These are phyloP conservation scores for Parathielavia hyrcaniae DNA, from an alignment of 495 filamentous ascomycete genomes.

Conservation along the genomic window DNA sequence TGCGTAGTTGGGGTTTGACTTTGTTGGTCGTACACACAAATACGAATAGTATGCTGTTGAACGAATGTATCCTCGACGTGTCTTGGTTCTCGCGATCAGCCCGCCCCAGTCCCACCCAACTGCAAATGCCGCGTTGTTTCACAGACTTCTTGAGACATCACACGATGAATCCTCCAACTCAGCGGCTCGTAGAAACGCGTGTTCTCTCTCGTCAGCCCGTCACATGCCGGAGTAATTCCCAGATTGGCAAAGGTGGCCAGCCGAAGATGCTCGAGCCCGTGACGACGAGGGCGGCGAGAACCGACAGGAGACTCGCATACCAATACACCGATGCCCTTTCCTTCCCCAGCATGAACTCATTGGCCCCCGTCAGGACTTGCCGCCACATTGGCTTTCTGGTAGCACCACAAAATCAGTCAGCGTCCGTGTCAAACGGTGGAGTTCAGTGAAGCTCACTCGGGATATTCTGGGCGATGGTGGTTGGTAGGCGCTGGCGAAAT, in stretches of 20 bases:
- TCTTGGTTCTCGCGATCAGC: neutral
- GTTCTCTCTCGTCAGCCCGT: neutral
- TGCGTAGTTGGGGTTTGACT: slow-evolving; percentile 90
- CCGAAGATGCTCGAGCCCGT: slow-evolving; percentile 14
- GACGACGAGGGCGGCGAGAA: slow-evolving; percentile 12
- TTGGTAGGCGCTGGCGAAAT: neutral
- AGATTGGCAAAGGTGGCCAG: slow-evolving; percentile 14
- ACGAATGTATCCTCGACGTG: neutral
- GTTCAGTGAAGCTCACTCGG: neutral
- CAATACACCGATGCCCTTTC: slow-evolving; percentile 14
- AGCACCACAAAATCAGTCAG: neutral
- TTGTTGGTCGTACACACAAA: slow-evolving; percentile 61
- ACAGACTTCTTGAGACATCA: neutral
- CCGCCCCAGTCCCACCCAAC: neutral
- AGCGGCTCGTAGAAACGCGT: neutral
- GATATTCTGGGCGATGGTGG: neutral
- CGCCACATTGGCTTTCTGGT: neutral
- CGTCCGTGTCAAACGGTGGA: neutral
- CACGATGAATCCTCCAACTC: neutral
- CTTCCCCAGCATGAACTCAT: slow-evolving; percentile 8
- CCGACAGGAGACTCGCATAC: slow-evolving; percentile 12
- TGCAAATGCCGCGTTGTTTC: neutral
- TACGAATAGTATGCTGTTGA: neutral
- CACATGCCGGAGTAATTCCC: slow-evolving; percentile 7
- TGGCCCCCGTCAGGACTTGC: neutral